These are phyloP conservation scores for Nemania diffusa DNA, from an alignment of 2,329 filamentous ascomycete genomes.

Conservation along the genomic window DNA sequence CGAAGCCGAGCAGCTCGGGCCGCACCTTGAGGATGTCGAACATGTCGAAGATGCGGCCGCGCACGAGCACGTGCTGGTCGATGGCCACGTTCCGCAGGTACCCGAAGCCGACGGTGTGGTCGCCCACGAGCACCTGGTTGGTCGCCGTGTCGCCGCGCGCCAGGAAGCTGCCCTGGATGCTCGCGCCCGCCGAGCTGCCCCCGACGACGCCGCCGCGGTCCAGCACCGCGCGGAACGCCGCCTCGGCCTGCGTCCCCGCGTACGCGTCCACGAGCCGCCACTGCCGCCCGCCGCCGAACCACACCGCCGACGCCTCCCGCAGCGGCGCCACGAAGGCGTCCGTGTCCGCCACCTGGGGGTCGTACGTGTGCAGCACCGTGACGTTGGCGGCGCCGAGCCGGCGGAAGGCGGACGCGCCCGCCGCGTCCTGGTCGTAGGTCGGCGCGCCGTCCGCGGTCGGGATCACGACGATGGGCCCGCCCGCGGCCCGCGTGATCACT, in stretches of 20 bases:
- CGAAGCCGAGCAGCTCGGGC: slow-evolving; percentile 48
- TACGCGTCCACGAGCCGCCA: slow-evolving; percentile 51
- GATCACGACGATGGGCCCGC: slow-evolving; percentile 47
- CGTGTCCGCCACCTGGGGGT: slow-evolving; percentile 46
- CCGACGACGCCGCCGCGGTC: slow-evolving; percentile 44
- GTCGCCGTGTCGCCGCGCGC: slow-evolving; percentile 48
- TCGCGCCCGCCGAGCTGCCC: slow-evolving; percentile 48
- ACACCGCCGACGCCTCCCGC: slow-evolving; percentile 42
- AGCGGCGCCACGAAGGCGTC: slow-evolving; percentile 48
- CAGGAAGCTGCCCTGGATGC: slow-evolving; percentile 49
- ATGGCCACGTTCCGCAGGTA: slow-evolving; percentile 47
- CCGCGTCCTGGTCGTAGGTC: slow-evolving; percentile 45
- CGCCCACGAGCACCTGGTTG: slow-evolving; percentile 48
- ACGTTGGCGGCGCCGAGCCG: slow-evolving; percentile 46
- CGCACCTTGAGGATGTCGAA: slow-evolving; percentile 48
- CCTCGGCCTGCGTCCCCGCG: slow-evolving; percentile 47
- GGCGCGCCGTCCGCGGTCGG: slow-evolving; percentile 47
- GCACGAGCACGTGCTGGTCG: slow-evolving; percentile 50
- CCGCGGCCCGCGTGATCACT: slow-evolving; percentile 46
- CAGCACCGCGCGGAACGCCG: slow-evolving; percentile 45
- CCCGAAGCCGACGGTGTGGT: slow-evolving; percentile 49
- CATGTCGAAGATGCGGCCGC: slow-evolving; percentile 49
- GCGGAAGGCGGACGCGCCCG: slow-evolving; percentile 43
- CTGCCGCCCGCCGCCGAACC: slow-evolving; percentile 49
- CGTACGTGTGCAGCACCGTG: slow-evolving; percentile 49